These are phyloP conservation scores for Penicillium riverlandense DNA, from an alignment of 495 filamentous ascomycete genomes.

Conservation along the genomic window DNA sequence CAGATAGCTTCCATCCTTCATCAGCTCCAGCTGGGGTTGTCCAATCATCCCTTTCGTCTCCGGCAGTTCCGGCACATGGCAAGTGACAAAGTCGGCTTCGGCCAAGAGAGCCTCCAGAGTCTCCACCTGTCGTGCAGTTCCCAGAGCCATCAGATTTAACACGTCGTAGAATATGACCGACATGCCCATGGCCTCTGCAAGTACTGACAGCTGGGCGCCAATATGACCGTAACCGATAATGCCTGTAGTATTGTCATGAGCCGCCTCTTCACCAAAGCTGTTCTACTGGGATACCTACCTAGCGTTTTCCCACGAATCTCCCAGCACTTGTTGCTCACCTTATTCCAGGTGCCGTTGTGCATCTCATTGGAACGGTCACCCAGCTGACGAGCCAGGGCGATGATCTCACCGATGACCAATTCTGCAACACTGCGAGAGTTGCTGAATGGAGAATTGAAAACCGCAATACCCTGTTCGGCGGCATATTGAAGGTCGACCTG, in stretches of 20 bases:
- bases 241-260: conserved; percentile 31
- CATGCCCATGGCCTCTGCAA: conserved; percentile 98
- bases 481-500: conserved; percentile 94
- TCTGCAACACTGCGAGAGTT: conserved; percentile 97
- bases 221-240: conserved; percentile 99
- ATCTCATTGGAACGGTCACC: conserved; percentile 92
- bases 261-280: background rate
- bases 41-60: conserved; percentile 92
- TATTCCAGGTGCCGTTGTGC: conserved; percentile 95
- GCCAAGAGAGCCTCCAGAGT: conserved; percentile 69
- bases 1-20: conserved; percentile 88
- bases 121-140: conserved; percentile 75
- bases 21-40: conserved; percentile 64
- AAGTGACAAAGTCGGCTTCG: conserved; percentile 81
- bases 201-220: conserved; percentile 89
- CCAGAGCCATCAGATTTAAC: conserved; percentile 85
- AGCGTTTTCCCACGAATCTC: conserved; percentile 97
- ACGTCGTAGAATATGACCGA: conserved; percentile 93
- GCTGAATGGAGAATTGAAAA: conserved; percentile 98
- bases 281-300: conserved; percentile 37
- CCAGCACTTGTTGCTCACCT: conserved; percentile 93
- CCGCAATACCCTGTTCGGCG: conserved; percentile 84
- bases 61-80: conserved; percentile 87
- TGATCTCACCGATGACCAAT: conserved; percentile 90
- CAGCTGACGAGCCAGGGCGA: conserved; percentile 82